Conservation (phyloP, 768 basidiomycete genomes). For the Pisolithus orientalis region DNA sequence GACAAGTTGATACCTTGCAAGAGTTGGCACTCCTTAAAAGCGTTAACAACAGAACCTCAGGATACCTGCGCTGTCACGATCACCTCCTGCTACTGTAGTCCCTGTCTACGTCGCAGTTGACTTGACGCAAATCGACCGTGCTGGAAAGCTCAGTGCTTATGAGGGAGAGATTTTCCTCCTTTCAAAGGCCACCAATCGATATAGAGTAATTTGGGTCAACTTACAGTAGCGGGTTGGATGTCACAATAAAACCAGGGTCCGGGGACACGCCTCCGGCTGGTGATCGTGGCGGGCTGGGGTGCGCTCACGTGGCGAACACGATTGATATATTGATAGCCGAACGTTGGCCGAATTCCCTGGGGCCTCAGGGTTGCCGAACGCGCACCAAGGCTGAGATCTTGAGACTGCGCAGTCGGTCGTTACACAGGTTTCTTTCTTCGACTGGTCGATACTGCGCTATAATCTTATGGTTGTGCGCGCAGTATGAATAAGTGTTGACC, state of each 20-base stretch:
- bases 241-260: background rate
- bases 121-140: background rate
- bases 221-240: background rate
- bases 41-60: background rate
- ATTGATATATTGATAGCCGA: background rate
- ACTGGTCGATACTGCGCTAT: too few relatives aligned
- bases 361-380: too few relatives aligned
- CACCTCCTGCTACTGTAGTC: background rate
- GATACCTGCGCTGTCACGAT: background rate
- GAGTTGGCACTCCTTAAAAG: background rate
- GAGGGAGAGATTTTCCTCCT: background rate
- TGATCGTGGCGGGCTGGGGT: constrained; percentile 2
- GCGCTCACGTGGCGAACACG: constrained; percentile 6
- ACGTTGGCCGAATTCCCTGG: background rate
- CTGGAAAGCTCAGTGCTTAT: background rate
- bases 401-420: too few relatives aligned
- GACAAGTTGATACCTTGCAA: background rate
- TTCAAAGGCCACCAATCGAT: background rate
- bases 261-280: background rate
- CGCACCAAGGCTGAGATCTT: background rate
- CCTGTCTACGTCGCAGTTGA: background rate
- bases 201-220: background rate
- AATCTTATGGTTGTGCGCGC: too few relatives aligned
- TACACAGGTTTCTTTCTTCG: too few relatives aligned
- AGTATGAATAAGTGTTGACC: too few relatives aligned